Conservation (phyloP, 1,284 basidiomycete species). For the Ganoderma sp. region DNA sequence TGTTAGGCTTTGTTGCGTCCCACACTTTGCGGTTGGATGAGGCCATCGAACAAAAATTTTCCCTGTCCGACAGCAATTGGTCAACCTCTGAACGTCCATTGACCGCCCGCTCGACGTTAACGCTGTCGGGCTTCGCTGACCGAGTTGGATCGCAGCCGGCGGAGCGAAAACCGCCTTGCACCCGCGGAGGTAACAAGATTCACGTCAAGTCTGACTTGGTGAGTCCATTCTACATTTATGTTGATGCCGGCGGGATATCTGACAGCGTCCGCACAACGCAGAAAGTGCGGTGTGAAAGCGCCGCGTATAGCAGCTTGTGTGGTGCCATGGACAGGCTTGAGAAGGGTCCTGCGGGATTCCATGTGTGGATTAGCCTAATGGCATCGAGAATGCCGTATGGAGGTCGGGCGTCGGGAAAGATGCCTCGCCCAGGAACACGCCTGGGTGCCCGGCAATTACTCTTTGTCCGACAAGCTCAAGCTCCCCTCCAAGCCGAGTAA, state of each 20-base stretch:
- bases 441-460: not conserved
- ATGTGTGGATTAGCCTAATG: slow-evolving; percentile 15
- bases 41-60: not conserved
- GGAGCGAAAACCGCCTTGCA: not conserved
- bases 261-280: slow-evolving; percentile 14
- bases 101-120: not conserved
- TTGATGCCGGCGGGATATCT: not conserved
- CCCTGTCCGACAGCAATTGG: not conserved
- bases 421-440: slow-evolving; percentile 11
- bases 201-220: slow-evolving; percentile 3
- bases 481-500: slow-evolving; percentile 8
- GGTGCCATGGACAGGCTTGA: not conserved
- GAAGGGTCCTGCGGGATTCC: slow-evolving; percentile 6
- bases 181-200: slow-evolving; percentile 6
- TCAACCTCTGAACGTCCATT: not conserved
- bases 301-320: not conserved
- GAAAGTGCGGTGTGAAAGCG: slow-evolving; percentile 8
- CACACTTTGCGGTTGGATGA: not conserved
- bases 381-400: slow-evolving; percentile 8
- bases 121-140: not conserved
- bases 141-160: not conserved
- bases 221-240: slow-evolving; percentile 8
- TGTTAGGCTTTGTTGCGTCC: slow-evolving; percentile 7
- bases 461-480: slow-evolving; percentile 21
- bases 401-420: not conserved